Evolutionary conservation across 2,329 filamentous ascomycete genomes (phyloP).

Genomic region (Fusarium xyrophilum): DNA sequence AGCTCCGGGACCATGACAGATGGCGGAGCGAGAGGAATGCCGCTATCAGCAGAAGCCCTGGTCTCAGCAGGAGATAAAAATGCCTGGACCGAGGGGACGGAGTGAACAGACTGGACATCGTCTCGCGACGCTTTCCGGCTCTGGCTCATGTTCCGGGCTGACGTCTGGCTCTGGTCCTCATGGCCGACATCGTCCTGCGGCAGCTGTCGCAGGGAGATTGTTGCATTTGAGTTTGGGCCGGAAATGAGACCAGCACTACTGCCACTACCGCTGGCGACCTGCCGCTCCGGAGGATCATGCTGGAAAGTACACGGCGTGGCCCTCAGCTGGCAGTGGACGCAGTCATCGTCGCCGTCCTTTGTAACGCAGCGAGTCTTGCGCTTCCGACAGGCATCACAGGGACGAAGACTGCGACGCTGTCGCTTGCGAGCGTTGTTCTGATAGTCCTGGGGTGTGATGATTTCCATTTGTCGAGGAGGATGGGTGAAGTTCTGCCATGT

Average conservation of each 20-base stretch:
- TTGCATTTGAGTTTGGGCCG: slow-evolving; percentile 3
- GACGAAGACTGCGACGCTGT: slow-evolving; percentile 41
- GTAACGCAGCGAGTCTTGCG: slow-evolving; percentile 46
- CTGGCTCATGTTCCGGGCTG: slow-evolving; percentile 21
- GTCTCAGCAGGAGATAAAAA: slow-evolving; percentile 41
- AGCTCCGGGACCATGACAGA: slow-evolving; percentile 31
- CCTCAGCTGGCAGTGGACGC: slow-evolving; percentile 42
- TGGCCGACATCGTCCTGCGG: slow-evolving; percentile 26
- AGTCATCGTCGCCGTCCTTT: slow-evolving; percentile 40
- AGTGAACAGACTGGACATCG: slow-evolving; percentile 35
- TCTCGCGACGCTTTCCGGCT: slow-evolving; percentile 38
- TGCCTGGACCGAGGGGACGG: slow-evolving; percentile 35
- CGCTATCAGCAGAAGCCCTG: slow-evolving; percentile 38
- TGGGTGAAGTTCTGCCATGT: slow-evolving; percentile 1
- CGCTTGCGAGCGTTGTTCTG: slow-evolving; percentile 42
- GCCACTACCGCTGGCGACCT: slow-evolving; percentile 29
- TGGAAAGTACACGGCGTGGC: slow-evolving; percentile 42
- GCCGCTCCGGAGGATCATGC: slow-evolving; percentile 41
- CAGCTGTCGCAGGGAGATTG: not conserved
- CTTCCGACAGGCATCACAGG: slow-evolving; percentile 46
- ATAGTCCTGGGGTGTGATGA: slow-evolving; percentile 45
- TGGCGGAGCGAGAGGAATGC: slow-evolving; percentile 12
- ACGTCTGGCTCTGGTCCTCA: slow-evolving; percentile 28
- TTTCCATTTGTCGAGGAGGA: slow-evolving; percentile 39
- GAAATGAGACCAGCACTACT: slow-evolving; percentile 3